Evolutionary conservation across 2,329 filamentous ascomycete genomes (phyloP).

Genomic region (Fusarium virguliforme): DNA sequence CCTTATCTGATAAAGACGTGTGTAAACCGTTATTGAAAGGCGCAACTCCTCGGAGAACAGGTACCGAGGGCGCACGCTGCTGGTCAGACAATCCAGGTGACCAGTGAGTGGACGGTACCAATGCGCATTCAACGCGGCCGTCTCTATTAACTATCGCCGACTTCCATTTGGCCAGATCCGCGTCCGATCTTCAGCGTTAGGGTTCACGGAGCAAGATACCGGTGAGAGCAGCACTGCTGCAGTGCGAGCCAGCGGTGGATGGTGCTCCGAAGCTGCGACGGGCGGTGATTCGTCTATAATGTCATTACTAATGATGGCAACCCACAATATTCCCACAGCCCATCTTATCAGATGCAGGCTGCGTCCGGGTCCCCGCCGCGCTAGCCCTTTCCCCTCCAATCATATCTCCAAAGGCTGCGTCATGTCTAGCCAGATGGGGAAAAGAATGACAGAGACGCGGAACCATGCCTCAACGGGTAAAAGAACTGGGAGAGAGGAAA

Average conservation of each 20-base stretch:
- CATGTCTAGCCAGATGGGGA: not conserved
- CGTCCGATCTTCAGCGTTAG: constrained; percentile 33
- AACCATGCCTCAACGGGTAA: not conserved
- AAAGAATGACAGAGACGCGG: not conserved
- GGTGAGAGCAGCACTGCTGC: constrained; percentile 8
- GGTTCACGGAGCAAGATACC: constrained; percentile 34
- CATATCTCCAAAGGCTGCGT: not conserved
- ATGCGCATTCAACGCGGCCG: not conserved
- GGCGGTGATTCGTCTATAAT: constrained; percentile 33
- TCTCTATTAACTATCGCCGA: constrained; percentile 37
- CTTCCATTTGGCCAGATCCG: constrained; percentile 41
- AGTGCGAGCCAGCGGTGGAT: constrained; percentile 18
- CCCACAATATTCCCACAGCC: constrained; percentile 19
- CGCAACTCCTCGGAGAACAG: constrained; percentile 19
- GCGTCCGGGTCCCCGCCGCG: constrained; percentile 25
- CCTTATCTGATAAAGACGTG: constrained; percentile 36
- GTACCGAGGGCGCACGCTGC: constrained; percentile 23
- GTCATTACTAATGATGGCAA: constrained; percentile 37
- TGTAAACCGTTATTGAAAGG: constrained; percentile 11
- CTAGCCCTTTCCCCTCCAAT: constrained; percentile 19
- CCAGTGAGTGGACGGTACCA: constrained; percentile 7
- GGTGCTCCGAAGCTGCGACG: constrained; percentile 11
- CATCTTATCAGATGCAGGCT: constrained; percentile 48
- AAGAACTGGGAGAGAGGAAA: not conserved
- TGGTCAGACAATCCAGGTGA: constrained; percentile 19